Evolutionary conservation across 805 yeast species (phyloP).

Genomic region (Jamesozyma hellenica): DNA sequence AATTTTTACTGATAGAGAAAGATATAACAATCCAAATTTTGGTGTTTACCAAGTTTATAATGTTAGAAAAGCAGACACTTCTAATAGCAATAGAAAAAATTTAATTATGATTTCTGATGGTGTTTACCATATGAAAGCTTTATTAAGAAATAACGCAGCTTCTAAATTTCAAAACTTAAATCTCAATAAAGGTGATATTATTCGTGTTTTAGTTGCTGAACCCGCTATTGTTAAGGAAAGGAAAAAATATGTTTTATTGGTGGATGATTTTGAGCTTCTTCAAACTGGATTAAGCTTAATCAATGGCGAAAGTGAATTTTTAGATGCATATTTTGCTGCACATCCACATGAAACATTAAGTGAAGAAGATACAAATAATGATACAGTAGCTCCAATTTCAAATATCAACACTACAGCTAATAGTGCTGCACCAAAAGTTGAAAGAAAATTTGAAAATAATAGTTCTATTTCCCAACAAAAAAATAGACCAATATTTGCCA

Average conservation of each 20-base stretch:
- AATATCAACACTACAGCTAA: conserved; percentile 5
- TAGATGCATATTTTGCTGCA: conserved; percentile 49
- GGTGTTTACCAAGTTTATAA: conserved; percentile 27
- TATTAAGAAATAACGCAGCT: conserved; percentile 42
- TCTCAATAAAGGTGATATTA: conserved; percentile 35
- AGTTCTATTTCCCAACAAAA: conserved; percentile 15
- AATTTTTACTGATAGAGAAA: conserved; percentile 23
- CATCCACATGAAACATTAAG: conserved; percentile 42
- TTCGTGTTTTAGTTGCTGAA: conserved; percentile 25
- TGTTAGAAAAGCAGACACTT: conserved; percentile 25
- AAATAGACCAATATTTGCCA: conserved; percentile 47
- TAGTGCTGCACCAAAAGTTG: not conserved
- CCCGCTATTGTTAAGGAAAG: conserved; percentile 30
- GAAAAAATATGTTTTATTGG: conserved; percentile 39
- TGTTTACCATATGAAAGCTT: conserved; percentile 39
- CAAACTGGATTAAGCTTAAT: conserved; percentile 32
- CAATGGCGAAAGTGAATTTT: conserved; percentile 31
- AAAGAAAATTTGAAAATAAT: conserved; percentile 3
- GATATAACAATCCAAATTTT: conserved; percentile 24
- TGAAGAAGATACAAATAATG: conserved; percentile 22
- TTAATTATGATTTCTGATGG: conserved; percentile 44
- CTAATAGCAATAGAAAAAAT: conserved; percentile 21
- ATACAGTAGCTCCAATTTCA: conserved; percentile 5
- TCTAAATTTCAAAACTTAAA: conserved; percentile 37
- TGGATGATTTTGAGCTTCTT: conserved; percentile 38